phyloP scores from a whole-genome alignment of 2,329 filamentous ascomycete species.

The Anthostomella pinea region DNA sequence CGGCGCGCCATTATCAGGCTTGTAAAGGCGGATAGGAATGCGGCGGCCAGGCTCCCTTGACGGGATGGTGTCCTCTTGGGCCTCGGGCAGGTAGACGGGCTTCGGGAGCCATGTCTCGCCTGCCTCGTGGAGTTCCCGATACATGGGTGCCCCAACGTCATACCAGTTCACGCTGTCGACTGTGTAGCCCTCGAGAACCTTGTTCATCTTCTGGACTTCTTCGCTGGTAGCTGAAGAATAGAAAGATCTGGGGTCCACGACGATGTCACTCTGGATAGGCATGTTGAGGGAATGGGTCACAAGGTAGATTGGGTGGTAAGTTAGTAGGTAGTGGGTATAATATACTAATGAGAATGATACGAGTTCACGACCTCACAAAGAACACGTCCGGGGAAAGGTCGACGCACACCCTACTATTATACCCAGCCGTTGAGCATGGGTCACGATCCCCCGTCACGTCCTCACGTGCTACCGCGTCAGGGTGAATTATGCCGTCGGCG shows the following conservation, averaged over 20 bases:
- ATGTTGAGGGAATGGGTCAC: too few species aligned
- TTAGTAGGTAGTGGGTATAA: too few species aligned
- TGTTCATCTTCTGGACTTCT: slow-evolving; percentile 6
- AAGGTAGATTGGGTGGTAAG: too few species aligned
- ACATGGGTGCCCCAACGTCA: slow-evolving; percentile 8
- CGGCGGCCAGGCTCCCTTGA: slow-evolving; percentile 48
- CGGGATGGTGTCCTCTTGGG: slow-evolving; percentile 45
- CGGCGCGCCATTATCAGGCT: slow-evolving; percentile 41
- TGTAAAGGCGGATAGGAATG: slow-evolving; percentile 46
- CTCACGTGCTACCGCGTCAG: too few species aligned
- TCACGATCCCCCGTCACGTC: too few species aligned
- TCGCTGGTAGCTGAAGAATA: slow-evolving; percentile 1
- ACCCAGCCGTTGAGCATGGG: too few species aligned
- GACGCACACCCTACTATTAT: too few species aligned
- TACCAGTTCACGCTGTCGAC: slow-evolving; percentile 4
- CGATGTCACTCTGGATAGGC: slow-evolving; percentile 11
- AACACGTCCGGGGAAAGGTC: too few species aligned
- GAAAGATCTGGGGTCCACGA: slow-evolving; percentile 6
- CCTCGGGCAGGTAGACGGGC: slow-evolving; percentile 43
- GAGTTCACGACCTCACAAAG: too few species aligned
- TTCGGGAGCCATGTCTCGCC: slow-evolving; percentile 51
- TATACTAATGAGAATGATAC: too few species aligned
- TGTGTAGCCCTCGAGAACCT: slow-evolving; percentile 4
- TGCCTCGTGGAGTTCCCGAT: slow-evolving; percentile 5
- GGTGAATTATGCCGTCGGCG: too few species aligned